phyloP scores from a whole-genome alignment of 106 monocot genomes.

The Platanthera zijinensis region DNA sequence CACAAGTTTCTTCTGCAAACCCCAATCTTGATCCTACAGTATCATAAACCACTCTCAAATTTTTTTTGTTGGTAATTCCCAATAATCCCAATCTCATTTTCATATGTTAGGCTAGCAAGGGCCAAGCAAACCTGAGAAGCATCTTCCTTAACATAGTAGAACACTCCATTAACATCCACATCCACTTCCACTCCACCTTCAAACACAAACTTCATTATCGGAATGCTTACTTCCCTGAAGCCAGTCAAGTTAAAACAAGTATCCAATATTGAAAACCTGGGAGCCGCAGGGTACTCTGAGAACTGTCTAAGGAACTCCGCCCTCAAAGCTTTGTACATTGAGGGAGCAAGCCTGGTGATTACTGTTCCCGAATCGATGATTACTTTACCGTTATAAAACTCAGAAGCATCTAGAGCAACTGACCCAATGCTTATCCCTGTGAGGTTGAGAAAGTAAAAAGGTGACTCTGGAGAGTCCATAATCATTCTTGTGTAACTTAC shows the following conservation, averaged over 20 bases:
- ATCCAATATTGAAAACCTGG: constrained; percentile 43
- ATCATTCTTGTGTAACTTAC: constrained; percentile 25
- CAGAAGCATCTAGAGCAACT: constrained; percentile 26
- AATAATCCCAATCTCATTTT: constrained; percentile 55
- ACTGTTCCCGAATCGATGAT: constrained; percentile 87
- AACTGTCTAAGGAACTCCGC: constrained; percentile 62
- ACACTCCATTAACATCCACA: constrained; percentile 57
- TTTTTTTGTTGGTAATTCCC: constrained; percentile 94
- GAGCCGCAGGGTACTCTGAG: constrained; percentile 22
- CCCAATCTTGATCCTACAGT: constrained; percentile 49
- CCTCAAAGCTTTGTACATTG: constrained; percentile 52
- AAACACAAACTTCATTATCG: constrained; percentile 41
- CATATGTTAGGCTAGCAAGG: constrained; percentile 42
- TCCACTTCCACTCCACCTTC: constrained; percentile 45
- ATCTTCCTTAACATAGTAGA: constrained; percentile 68
- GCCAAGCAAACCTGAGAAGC: constrained; percentile 83
- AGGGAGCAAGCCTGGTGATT: constrained; percentile 65
- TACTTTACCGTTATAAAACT: constrained; percentile 16
- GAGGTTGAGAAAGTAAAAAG: constrained; percentile 65
- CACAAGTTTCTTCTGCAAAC: constrained; percentile 69
- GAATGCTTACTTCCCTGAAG: constrained; percentile 34
- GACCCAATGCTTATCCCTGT: constrained; percentile 61
- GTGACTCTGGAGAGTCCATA: constrained; percentile 21
- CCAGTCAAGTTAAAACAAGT: constrained; percentile 54
- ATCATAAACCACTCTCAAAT: constrained; percentile 74